Evolutionary conservation across 331 rosid species (phyloP), one percentile per base, ranked within the genome.

Genomic region (Erythrophleum ivorense): DNA sequence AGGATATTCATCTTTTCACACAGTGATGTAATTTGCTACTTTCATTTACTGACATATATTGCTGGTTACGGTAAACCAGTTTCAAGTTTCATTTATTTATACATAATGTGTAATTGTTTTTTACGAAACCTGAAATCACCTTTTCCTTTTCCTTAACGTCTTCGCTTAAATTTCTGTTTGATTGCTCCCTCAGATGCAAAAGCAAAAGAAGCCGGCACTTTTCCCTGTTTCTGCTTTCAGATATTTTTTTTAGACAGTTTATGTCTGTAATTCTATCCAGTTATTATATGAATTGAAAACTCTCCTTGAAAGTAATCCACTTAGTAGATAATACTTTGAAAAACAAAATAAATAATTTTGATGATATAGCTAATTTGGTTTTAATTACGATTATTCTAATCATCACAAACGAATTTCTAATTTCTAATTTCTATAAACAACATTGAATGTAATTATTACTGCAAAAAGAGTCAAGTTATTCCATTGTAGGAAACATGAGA

Each of bases 21-120:
- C 6, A n/a, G 49, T 48, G 76, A 48, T 71, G 60, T 38, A 73
- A 53, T n/a, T 54, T 53, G 62, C 62, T 18, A 40, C 77, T 72
- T 15, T 53, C 8, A 36, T n/a, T 10, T 33, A 6, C 5, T 2
- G n/a, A 52, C 65, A 73, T 36, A 9, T 6, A 73, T 34, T 38
- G 10, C 55, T 57, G 38, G 38, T 10, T 24, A 8, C 12, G 38
- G 54, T 19, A 55, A 38, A 13, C 36, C 34, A 11, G n/a, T n/a
- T 69, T 19, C 68, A 21, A 75, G 78, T 75, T 24, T 21, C 57
- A 57, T 75, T 36, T 24, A 12, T 18, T 73, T n/a, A 73, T 18
- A n/a, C 11, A 36, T 4, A 0, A 70, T 41, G 65, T 73, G 45
- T 16, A 5, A 10, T 57, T 75, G 78, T 19, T 33, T 13, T 46